phyloP scores from a whole-genome alignment of 2,329 filamentous ascomycete genomes.

The Xylaria hypoxylon region DNA sequence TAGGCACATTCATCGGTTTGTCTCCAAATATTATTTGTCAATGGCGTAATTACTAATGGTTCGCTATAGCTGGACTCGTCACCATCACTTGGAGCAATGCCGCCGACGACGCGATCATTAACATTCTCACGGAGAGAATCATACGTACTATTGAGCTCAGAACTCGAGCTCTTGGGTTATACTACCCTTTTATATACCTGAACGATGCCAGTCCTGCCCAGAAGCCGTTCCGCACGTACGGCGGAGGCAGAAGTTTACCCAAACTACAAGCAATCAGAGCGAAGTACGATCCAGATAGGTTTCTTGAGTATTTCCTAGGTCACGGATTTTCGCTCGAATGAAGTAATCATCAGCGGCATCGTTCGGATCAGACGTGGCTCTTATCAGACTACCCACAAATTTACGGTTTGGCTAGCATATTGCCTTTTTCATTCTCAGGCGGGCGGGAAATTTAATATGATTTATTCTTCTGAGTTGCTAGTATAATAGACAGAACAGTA shows the following conservation, averaged over 20 bases:
- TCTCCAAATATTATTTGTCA: neutral
- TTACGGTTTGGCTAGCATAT: neutral
- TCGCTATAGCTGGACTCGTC: constrained; percentile 31
- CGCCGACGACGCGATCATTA: constrained; percentile 28
- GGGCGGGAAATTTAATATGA: too few relatives aligned
- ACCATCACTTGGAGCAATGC: constrained; percentile 33
- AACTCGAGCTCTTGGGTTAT: constrained; percentile 26
- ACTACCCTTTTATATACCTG: constrained; percentile 36
- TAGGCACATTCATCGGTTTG: constrained; percentile 37
- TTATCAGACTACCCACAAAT: neutral
- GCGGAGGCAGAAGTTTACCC: constrained; percentile 29
- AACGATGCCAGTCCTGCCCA: constrained; percentile 31
- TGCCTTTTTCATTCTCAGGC: neutral
- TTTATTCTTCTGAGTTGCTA: too few relatives aligned
- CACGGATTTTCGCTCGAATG: constrained; percentile 30
- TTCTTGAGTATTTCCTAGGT: constrained; percentile 30
- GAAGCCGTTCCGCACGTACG: constrained; percentile 31
- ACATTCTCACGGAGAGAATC: constrained; percentile 19
- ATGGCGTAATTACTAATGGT: constrained; percentile 7
- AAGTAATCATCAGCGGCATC: neutral
- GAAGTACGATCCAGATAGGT: constrained; percentile 34
- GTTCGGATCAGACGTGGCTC: neutral
- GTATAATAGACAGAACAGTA: too few relatives aligned
- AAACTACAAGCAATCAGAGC: constrained; percentile 25
- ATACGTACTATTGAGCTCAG: constrained; percentile 21